Percentiles rank a stretch among this genome's conserved stretches.
Evolutionary conservation across 2,329 filamentous ascomycete genomes (phyloP).

Genomic region (Xylariaceae sp.): DNA sequence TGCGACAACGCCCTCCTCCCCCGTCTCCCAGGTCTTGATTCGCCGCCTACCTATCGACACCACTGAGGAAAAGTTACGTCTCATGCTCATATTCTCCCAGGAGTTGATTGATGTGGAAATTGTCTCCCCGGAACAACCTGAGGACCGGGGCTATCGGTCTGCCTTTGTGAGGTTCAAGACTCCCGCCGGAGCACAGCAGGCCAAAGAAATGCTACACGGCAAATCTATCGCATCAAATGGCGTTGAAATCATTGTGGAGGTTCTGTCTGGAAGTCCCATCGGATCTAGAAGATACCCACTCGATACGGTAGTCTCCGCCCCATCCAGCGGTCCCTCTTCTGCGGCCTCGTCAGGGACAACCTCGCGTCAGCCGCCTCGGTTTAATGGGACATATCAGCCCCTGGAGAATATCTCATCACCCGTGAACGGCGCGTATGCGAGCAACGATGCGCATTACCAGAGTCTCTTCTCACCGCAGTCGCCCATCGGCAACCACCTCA

Average conservation of each 20-base stretch:
- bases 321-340: constrained; percentile 47
- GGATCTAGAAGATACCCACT: constrained; percentile 54
- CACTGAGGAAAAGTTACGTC: constrained; percentile 54
- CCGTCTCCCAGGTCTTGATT: constrained; percentile 51
- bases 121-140: constrained; percentile 51
- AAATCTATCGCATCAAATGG: constrained; percentile 55
- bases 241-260: constrained; percentile 63
- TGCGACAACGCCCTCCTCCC: constrained; percentile 39
- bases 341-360: constrained; percentile 50
- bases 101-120: constrained; percentile 57
- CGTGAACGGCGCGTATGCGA: constrained; percentile 55
- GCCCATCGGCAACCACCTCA: constrained; percentile 70
- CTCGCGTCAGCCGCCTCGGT: constrained; percentile 60
- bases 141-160: constrained; percentile 53
- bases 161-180: constrained; percentile 58
- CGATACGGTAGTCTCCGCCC: constrained; percentile 44
- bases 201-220: constrained; percentile 60
- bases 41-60: constrained; percentile 57
- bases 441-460: constrained; percentile 60
- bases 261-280: constrained; percentile 49
- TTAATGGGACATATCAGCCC: constrained; percentile 63
- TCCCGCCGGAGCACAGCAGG: constrained; percentile 56
- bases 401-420: constrained; percentile 66
- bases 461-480: constrained; percentile 74
- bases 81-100: constrained; percentile 63